Conservation (phyloP, 2,329 filamentous ascomycete species). For the Sporothrix pseudoabietina region DNA sequence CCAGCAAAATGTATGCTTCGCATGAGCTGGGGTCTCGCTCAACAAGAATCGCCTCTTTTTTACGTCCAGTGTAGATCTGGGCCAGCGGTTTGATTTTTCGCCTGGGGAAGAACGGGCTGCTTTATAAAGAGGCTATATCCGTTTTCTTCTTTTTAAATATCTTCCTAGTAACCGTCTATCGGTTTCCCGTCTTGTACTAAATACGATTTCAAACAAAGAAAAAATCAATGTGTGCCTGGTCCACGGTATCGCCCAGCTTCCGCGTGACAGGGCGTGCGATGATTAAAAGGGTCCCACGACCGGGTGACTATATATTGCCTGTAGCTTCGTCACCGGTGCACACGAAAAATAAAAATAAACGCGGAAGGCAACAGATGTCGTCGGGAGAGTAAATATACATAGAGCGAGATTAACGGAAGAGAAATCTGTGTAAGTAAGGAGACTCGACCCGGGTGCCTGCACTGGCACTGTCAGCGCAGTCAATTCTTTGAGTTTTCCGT, state of each 20-base stretch:
- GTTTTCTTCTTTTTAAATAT: background rate
- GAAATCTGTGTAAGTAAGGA: background rate
- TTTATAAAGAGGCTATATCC: background rate
- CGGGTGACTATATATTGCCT: slow-evolving; percentile 15
- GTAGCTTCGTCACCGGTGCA: background rate
- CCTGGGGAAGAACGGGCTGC: background rate
- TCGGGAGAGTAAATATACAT: background rate
- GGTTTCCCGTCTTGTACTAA: background rate
- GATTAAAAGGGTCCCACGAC: background rate
- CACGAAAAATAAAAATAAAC: slow-evolving; percentile 4
- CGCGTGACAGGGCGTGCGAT: background rate
- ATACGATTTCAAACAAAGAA: background rate
- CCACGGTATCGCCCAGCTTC: background rate
- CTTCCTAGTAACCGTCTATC: background rate
- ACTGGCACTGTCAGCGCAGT: background rate
- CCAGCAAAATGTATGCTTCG: background rate
- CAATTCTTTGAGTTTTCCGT: background rate
- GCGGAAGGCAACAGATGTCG: background rate
- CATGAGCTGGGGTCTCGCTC: background rate
- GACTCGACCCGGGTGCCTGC: slow-evolving; percentile 18
- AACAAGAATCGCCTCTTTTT: background rate
- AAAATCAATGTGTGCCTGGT: background rate
- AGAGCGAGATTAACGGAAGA: background rate
- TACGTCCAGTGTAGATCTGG: background rate
- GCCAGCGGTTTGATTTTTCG: background rate